phyloP scores from a whole-genome alignment of 2,329 filamentous ascomycete genomes.

The Sporothrix mexicana region DNA sequence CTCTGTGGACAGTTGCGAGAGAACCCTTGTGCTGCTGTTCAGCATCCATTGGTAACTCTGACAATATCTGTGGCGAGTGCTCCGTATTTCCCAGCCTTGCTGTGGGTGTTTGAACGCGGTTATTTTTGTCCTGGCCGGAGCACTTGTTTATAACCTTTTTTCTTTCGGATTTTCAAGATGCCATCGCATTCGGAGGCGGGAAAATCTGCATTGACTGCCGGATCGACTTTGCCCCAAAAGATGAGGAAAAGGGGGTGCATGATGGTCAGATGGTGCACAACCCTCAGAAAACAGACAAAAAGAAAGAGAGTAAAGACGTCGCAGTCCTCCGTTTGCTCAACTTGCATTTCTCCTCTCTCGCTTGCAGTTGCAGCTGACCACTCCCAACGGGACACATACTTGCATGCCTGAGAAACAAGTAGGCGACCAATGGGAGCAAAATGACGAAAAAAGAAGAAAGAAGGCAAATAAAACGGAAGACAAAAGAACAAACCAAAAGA shows the following conservation, averaged over 20 bases:
- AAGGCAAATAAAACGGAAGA: background rate
- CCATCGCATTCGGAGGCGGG: too few relatives aligned
- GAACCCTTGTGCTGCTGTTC: background rate
- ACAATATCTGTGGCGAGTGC: too few relatives aligned
- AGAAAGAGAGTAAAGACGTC: background rate
- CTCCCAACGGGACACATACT: background rate
- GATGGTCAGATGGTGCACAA: too few relatives aligned
- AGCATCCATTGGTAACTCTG: too few relatives aligned
- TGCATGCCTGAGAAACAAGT: background rate
- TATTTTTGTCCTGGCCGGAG: background rate
- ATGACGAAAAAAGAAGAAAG: background rate
- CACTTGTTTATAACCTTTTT: background rate
- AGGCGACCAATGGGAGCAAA: background rate
- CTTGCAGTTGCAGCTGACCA: conserved; percentile 20
- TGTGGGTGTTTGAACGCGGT: too few relatives aligned
- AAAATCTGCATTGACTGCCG: conserved; percentile 18
- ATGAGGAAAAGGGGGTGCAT: background rate
- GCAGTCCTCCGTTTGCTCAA: background rate
- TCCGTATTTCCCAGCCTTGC: background rate
- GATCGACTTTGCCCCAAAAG: background rate
- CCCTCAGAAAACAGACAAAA: too few relatives aligned
- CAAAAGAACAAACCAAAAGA: background rate
- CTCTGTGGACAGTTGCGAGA: background rate
- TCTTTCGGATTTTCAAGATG: too few relatives aligned
- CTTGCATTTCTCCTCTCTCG: background rate